Conservation (phyloP, 2,329 filamentous ascomycete species). For the Colletotrichum liriopes region DNA sequence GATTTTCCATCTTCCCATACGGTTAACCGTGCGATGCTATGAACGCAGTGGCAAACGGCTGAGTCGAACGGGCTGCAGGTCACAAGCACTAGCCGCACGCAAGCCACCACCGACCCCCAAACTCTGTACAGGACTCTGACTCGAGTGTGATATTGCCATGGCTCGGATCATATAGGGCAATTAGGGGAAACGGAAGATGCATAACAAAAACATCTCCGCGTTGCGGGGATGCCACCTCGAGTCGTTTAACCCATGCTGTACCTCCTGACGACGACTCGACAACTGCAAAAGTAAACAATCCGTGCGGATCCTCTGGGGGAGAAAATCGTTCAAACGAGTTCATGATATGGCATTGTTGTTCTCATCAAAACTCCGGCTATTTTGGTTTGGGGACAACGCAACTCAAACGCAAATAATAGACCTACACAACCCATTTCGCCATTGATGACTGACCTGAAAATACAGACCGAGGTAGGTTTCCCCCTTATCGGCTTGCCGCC, state of each 20-base stretch:
- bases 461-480: neutral
- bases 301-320: neutral
- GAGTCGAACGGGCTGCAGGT: neutral
- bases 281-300: conserved; percentile 23
- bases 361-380: conserved; percentile 41
- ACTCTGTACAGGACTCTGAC: neutral
- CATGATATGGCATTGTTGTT: conserved; percentile 10
- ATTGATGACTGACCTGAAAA: conserved; percentile 3
- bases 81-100: neutral
- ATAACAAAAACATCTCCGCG: conserved; percentile 3
- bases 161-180: conserved; percentile 1
- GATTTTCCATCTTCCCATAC: neutral
- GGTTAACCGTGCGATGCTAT: too few relatives aligned
- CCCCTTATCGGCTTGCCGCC: neutral
- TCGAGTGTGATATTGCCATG: conserved; percentile 9
- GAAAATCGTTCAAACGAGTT: neutral
- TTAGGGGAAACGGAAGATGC: neutral
- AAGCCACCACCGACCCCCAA: neutral
- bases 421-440: conserved; percentile 26
- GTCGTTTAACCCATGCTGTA: neutral
- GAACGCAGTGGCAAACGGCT: neutral
- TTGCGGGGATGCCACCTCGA: conserved; percentile 10
- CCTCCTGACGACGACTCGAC: neutral
- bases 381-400: conserved; percentile 24
- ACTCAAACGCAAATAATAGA: conserved; percentile 29